phyloP scores from a whole-genome alignment of 2,329 filamentous ascomycete species.

The Ophiostoma montium region DNA sequence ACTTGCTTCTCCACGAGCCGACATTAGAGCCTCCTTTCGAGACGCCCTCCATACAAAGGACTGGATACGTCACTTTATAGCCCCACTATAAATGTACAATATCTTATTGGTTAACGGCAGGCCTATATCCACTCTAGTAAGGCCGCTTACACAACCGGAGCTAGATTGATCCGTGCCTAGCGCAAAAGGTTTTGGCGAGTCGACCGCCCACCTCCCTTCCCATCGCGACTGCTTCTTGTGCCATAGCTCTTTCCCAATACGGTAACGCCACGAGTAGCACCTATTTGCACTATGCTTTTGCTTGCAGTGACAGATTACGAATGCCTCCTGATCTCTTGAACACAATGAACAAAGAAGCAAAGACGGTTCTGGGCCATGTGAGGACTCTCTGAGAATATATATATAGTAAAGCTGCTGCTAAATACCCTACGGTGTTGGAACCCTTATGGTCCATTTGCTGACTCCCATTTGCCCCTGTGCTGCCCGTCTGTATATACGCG shows the following conservation, averaged over 20 bases:
- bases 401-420: too few species aligned
- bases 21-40: too few species aligned
- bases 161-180: slow-evolving; percentile 18
- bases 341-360: too few species aligned
- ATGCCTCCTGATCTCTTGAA: too few species aligned
- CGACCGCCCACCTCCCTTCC: slow-evolving; percentile 19
- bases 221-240: background rate
- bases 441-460: too few species aligned
- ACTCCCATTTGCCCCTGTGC: background rate
- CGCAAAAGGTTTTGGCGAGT: slow-evolving; percentile 23
- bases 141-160: slow-evolving; percentile 10
- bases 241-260: background rate
- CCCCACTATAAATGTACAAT: background rate
- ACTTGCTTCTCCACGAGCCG: too few species aligned
- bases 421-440: too few species aligned
- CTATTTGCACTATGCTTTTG: background rate
- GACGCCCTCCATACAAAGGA: too few species aligned
- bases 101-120: slow-evolving; percentile 4
- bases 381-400: too few species aligned
- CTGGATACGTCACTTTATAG: too few species aligned
- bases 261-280: background rate
- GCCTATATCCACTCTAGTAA: background rate
- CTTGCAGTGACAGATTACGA: too few species aligned
- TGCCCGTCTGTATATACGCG: background rate
- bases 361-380: too few species aligned